Evolutionary conservation across 441 rosid genomes (phyloP), one percentile per base, ranked within the genome.

Genomic region (Populus hybrid): DNA sequence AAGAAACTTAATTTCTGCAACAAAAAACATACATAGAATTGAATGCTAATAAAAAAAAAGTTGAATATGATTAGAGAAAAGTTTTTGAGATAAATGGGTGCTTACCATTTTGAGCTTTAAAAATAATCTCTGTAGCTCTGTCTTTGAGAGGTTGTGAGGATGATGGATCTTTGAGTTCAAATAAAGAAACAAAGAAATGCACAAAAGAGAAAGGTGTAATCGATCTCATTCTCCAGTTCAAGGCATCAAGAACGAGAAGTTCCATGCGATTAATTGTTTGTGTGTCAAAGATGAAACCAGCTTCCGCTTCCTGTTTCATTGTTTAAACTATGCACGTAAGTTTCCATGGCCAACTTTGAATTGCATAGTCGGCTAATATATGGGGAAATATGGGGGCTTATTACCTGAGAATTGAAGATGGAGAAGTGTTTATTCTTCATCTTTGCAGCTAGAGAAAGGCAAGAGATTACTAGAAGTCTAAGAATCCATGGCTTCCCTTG

Each of bases 201-300:
- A 87, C 40, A 66, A 91, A 91, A 3, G 95, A 85, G 83, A 90
- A 88, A 20, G 95, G 95, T 0, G 95, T 91, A 40, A 91, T 79
- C 20, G 93, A 89, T 77, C 95, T 87, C 93, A 89, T 87, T 78
- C 93, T 76, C 95, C 95, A 91, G 66, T 87, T 80, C 76, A 91
- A 75, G 3, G 87, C 89, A 75, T 84, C 90, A 63, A 90, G 90
- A 74, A 91, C 71, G 16, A 90, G 76, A 20, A 85, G 71, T 84
- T 91, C 93, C 93, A 89, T 91, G 14, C 91, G 77, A 28, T 83
- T 84, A 20, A 90, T 68, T 2, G 87, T 81, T 63, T 81, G 86
- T 10, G 82, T 76, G 69, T 90, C 87, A 40, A 83, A 88, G 12
- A 77, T 61, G 78, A 88, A 79, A n/a, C 85, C 77, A 65, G 79